Percentiles rank a stretch among this genome's conserved stretches.
These are phyloP conservation scores for Globisporangium nagaii DNA, from an alignment of 352 stramenopile species.

Conservation along the genomic window DNA sequence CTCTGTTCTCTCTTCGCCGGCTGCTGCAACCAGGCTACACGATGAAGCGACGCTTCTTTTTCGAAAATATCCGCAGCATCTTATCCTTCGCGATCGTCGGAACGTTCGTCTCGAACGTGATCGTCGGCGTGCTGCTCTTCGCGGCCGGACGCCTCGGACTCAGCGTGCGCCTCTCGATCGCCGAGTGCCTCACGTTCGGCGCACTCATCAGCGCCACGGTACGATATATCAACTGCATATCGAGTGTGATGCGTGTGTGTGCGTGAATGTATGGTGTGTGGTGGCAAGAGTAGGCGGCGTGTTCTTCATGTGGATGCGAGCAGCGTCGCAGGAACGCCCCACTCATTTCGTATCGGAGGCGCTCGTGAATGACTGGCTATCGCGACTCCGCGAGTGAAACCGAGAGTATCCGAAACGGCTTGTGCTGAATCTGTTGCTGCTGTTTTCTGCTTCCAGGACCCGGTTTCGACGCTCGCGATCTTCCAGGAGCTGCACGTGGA, in stretches of 20 bases:
- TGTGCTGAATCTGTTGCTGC: no score
- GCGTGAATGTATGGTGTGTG: no score
- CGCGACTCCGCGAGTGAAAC: no score
- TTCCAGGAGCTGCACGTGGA: constrained; percentile 89
- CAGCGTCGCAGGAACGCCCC: background rate
- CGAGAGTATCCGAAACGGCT: no score
- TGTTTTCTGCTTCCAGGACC: constrained; percentile 50
- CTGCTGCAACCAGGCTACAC: constrained; percentile 48
- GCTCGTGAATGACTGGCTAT: background rate
- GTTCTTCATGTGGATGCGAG: background rate
- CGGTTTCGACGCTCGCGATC: constrained; percentile 88
- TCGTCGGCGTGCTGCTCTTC: constrained; percentile 78
- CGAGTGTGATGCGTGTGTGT: background rate
- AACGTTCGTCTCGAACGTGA: constrained; percentile 85
- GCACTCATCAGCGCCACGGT: constrained; percentile 88
- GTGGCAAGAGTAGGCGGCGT: no score
- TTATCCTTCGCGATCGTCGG: constrained; percentile 88
- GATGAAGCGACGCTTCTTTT: constrained; percentile 90
- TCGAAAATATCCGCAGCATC: constrained; percentile 88
- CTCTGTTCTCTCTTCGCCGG: background rate
- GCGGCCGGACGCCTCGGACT: constrained; percentile 47
- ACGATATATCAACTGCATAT: background rate
- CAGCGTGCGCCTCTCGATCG: constrained; percentile 72
- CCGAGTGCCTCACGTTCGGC: constrained; percentile 90
- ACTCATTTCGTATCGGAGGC: no score